Evolutionary conservation across 768 basidiomycete species (phyloP), one percentile per base, ranked within the genome.

Genomic region (Daedaleopsis sinensis): DNA sequence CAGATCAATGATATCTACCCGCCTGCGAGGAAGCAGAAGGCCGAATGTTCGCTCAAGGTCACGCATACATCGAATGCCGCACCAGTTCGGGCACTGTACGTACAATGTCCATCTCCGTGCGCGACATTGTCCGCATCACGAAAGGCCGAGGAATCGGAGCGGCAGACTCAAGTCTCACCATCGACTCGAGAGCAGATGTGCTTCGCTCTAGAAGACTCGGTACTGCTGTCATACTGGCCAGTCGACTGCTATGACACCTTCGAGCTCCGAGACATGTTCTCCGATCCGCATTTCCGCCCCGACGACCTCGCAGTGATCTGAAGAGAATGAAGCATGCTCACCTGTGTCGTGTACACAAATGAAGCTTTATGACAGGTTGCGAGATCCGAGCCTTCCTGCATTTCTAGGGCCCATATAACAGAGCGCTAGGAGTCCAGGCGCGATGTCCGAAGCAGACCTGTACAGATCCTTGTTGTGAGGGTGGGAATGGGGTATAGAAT

Each of bases 341-440:
- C 27, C 27, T 32, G 27, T 32, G 27, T 7, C 43, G 43, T 16
- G 43, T 10, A 18, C 42, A 46, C 44, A 18, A 18, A n/a, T 46
- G 44, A 46, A 18, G 44, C 44, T 18, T 46, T 18, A 46, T 46
- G 44, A 46, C 18, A n/a, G 44, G 27, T 32, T 46, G 44, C 44
- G 44, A 46, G n/a, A 7, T 23, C 27, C 46, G 6, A 2, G 11
- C 23, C 21, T 42, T 42, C 5, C 39, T 49, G 21, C 47, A 49
- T 37, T 52, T 53, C 37, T 38, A 21, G 52, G 52, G 38, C 50
- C 32, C 50, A 36, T 12, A 32, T 35, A 52, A 1, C 32, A 42
- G 38, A 12, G 52, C 52, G 52, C 52, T 23, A 38, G 52, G 52
- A 35, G 52, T 53, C 23, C 52, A 53, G 52, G 52, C 36, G 52